These are phyloP conservation scores for Cercospora citrullina DNA, from an alignment of 2,329 filamentous ascomycete genomes.

Conservation along the genomic window DNA sequence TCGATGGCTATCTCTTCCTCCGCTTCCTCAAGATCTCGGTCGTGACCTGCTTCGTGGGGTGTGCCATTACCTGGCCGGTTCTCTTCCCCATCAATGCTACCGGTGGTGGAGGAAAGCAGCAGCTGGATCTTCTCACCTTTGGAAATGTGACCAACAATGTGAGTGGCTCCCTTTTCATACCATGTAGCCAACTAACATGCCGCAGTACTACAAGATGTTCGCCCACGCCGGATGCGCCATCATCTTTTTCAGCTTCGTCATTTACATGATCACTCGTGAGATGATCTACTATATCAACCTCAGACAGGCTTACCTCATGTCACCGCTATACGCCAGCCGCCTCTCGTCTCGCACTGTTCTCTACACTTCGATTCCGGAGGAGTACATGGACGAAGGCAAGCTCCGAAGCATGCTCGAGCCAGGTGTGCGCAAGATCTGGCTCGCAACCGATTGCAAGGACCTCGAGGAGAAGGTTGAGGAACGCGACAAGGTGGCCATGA, in stretches of 20 bases:
- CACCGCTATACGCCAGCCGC: conserved; percentile 77
- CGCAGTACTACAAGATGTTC: conserved; percentile 64
- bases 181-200: not conserved
- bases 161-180: not conserved
- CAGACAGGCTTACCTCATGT: conserved; percentile 86
- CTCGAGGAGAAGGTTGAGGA: conserved; percentile 79
- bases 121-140: conserved; percentile 79
- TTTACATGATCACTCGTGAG: conserved; percentile 85
- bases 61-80: conserved; percentile 81
- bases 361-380: conserved; percentile 77
- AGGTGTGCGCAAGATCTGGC: conserved; percentile 80
- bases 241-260: conserved; percentile 81
- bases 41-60: conserved; percentile 79
- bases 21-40: conserved; percentile 80
- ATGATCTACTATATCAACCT: conserved; percentile 90
- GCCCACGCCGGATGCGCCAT: conserved; percentile 80
- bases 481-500: conserved; percentile 75
- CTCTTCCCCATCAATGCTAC: conserved; percentile 88
- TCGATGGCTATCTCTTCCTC: conserved; percentile 89
- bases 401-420: conserved; percentile 78
- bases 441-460: conserved; percentile 73
- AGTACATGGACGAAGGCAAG: conserved; percentile 74
- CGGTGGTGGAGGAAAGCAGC: conserved; percentile 62
- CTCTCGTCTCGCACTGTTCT: conserved; percentile 89
- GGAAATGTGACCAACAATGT: conserved; percentile 30